These are phyloP conservation scores for Colletotrichum sp. DNA, from an alignment of 2,329 filamentous ascomycete species.

Conservation along the genomic window DNA sequence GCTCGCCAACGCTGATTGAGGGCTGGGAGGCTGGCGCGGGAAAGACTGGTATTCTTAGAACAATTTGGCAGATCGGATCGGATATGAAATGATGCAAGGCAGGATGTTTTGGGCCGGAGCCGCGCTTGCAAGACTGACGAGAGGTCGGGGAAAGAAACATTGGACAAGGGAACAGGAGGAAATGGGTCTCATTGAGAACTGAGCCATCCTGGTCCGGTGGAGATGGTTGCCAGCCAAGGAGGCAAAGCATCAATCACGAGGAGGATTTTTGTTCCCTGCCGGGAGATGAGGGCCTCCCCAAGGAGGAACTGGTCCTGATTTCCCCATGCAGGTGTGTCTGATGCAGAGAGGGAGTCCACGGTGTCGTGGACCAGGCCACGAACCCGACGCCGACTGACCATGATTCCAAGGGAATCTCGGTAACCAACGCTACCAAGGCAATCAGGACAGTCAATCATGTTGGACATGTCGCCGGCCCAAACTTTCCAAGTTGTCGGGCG, in stretches of 20 bases:
- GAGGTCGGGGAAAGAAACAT: slow-evolving; percentile 23
- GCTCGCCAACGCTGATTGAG: neutral
- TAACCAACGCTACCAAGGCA: neutral
- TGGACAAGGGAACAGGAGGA: slow-evolving; percentile 13
- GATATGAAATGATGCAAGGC: slow-evolving; percentile 22
- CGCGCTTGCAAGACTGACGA: slow-evolving; percentile 16
- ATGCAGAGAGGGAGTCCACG: neutral
- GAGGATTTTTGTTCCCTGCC: slow-evolving; percentile 5
- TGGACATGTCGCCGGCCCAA: neutral
- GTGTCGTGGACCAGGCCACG: neutral
- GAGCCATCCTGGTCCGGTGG: slow-evolving; percentile 11
- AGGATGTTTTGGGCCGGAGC: slow-evolving; percentile 17
- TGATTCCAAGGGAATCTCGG: neutral
- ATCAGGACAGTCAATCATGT: neutral
- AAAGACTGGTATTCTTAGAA: slow-evolving; percentile 21
- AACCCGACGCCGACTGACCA: neutral
- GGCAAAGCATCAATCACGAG: slow-evolving; percentile 18
- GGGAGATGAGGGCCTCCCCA: slow-evolving; percentile 14
- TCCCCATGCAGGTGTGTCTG: neutral
- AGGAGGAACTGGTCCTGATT: slow-evolving; percentile 1
- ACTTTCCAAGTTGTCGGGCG: neutral
- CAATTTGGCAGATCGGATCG: slow-evolving; percentile 22
- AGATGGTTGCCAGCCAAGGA: slow-evolving; percentile 14
- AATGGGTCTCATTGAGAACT: slow-evolving; percentile 2
- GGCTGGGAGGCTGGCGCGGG: slow-evolving; percentile 9